Conservation (phyloP, 2,329 filamentous ascomycete species). For the Periconia sp. region DNA sequence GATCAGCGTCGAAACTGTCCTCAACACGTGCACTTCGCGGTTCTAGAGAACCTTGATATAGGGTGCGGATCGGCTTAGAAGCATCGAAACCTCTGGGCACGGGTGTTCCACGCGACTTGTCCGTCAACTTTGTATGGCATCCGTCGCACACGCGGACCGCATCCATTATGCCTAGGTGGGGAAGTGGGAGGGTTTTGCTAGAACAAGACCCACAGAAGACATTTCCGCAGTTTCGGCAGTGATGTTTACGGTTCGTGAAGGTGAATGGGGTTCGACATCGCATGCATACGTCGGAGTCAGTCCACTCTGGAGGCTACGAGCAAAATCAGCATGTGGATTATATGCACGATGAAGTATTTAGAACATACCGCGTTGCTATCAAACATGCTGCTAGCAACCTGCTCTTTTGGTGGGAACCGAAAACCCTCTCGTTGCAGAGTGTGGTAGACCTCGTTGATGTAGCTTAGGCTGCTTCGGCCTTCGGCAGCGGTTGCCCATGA, state of each 20-base stretch:
- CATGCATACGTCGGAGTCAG: constrained; percentile 98
- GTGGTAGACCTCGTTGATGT: constrained; percentile 87
- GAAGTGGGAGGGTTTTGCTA: constrained; percentile 83
- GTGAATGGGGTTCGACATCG: constrained; percentile 93
- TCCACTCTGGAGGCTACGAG: constrained; percentile 88
- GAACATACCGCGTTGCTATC: constrained; percentile 87
- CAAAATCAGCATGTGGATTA: constrained; percentile 12
- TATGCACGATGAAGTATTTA: background rate
- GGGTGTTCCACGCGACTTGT: constrained; percentile 63
- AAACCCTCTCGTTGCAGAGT: constrained; percentile 84
- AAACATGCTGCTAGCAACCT: constrained; percentile 95
- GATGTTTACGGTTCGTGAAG: constrained; percentile 97
- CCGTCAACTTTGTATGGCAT: constrained; percentile 87
- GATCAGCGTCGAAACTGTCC: constrained; percentile 90
- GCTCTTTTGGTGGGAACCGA: constrained; percentile 83
- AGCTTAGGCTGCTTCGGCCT: constrained; percentile 79
- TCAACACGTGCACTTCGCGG: constrained; percentile 87
- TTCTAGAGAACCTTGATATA: constrained; percentile 77
- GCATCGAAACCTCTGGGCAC: constrained; percentile 54
- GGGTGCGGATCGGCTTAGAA: constrained; percentile 64
- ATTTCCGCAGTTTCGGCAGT: constrained; percentile 96
- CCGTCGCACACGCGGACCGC: constrained; percentile 95
- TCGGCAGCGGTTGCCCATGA: constrained; percentile 91
- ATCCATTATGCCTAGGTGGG: constrained; percentile 89
- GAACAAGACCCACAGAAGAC: constrained; percentile 97